Percentiles rank a stretch among this genome's conserved stretches.
phyloP scores from a whole-genome alignment of 768 basidiomycete species.

The Amanita jacksonii region DNA sequence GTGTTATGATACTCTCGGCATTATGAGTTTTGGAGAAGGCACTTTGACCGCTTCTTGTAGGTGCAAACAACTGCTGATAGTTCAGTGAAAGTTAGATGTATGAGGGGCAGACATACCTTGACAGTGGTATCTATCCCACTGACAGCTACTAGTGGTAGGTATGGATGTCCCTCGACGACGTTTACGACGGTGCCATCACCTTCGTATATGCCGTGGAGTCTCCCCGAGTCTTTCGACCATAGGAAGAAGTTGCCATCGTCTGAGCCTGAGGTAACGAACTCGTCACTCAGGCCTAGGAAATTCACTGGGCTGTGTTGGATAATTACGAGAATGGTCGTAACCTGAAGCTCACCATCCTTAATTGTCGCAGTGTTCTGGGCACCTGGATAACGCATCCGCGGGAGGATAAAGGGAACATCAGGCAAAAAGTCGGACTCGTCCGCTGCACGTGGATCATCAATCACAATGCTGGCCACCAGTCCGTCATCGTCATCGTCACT shows the following conservation, averaged over 20 bases:
- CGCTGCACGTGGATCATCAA: constrained; percentile 17
- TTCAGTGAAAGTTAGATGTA: constrained; percentile 4
- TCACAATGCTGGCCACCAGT: constrained; percentile 13
- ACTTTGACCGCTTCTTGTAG: constrained; percentile 35
- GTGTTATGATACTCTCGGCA: constrained; percentile 43
- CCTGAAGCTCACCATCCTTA: constrained; percentile 62
- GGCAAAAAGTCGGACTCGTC: constrained; percentile 18
- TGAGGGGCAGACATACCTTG: constrained; percentile 40
- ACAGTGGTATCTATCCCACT: constrained; percentile 83
- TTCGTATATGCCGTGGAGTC: constrained; percentile 69
- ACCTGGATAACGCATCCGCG: constrained; percentile 55
- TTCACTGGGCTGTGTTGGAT: constrained; percentile 43
- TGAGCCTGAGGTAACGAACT: constrained; percentile 74
- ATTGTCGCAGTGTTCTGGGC: constrained; percentile 75
- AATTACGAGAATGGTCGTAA: not conserved
- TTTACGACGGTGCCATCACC: constrained; percentile 80
- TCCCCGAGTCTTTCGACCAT: constrained; percentile 64
- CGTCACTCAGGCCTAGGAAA: constrained; percentile 70
- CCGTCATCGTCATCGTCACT: constrained; percentile 17
- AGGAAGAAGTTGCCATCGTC: constrained; percentile 87
- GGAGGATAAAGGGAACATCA: constrained; percentile 47
- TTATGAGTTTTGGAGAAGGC: constrained; percentile 45
- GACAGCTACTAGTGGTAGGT: constrained; percentile 72
- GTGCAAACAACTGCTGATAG: constrained; percentile 51
- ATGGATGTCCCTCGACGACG: constrained; percentile 77